phyloP scores from a whole-genome alignment of 352 stramenopile genomes.

The Globisporangium recalcitrans region DNA sequence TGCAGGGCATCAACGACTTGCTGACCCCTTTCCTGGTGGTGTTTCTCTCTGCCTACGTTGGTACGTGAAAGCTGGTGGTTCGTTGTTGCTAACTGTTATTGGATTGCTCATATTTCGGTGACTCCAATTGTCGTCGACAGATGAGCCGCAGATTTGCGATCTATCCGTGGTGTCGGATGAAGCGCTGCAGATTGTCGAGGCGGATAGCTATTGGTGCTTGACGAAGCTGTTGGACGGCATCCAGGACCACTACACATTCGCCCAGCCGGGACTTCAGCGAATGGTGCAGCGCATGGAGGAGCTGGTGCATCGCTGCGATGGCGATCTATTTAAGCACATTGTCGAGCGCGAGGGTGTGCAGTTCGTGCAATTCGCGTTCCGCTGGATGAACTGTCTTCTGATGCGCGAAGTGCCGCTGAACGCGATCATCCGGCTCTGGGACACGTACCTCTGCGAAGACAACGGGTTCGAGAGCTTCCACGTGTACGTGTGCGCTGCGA shows the following conservation, averaged over 20 bases:
- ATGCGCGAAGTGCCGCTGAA: slow-evolving; percentile 95
- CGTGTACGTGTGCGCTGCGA: slow-evolving; percentile 98
- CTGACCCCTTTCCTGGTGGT: slow-evolving; percentile 96
- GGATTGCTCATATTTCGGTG: neutral
- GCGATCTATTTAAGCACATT: slow-evolving; percentile 92
- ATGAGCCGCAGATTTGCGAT: slow-evolving; percentile 73
- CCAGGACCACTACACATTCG: slow-evolving; percentile 99
- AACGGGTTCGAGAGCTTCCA: slow-evolving; percentile 99
- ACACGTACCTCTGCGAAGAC: slow-evolving; percentile 98
- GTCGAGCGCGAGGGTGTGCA: slow-evolving; percentile 92
- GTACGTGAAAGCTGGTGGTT: slow-evolving; percentile 23
- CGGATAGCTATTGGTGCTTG: slow-evolving; percentile 98
- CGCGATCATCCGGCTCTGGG: slow-evolving; percentile 97
- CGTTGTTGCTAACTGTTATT: neutral
- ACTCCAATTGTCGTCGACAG: slow-evolving; percentile 19
- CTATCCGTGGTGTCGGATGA: slow-evolving; percentile 59
- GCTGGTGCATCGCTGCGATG: slow-evolving; percentile 95
- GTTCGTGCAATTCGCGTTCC: slow-evolving; percentile 99
- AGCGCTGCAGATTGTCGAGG: slow-evolving; percentile 88
- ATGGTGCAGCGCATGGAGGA: slow-evolving; percentile 98
- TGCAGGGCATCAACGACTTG: slow-evolving; percentile 99
- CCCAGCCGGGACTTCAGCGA: slow-evolving; percentile 96
- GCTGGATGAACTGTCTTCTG: slow-evolving; percentile 99
- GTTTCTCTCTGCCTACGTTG: slow-evolving; percentile 89
- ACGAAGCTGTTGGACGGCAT: slow-evolving; percentile 98